phyloP scores from a whole-genome alignment of 164 flowering plant genomes.

The Dillenia suffruticosa region DNA sequence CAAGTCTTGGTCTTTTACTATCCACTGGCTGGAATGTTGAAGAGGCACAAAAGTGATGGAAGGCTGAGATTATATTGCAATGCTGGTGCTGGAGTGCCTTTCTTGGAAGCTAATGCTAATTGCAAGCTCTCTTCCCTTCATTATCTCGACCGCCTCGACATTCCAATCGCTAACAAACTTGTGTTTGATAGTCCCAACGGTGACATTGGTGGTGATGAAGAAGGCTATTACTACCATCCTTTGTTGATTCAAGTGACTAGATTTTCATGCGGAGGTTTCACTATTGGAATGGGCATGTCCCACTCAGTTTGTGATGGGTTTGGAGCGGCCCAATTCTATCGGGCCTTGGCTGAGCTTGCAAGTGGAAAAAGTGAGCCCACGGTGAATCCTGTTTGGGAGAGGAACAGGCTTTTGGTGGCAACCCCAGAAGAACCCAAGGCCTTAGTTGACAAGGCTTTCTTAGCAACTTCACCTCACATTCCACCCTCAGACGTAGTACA shows the following conservation, averaged over 20 bases:
- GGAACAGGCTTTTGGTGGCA: constrained; percentile 11
- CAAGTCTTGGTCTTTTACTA: constrained; percentile 26
- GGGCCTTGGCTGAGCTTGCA: constrained; percentile 23
- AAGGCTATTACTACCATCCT: constrained; percentile 4
- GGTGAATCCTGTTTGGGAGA: constrained; percentile 27
- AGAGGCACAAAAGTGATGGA: constrained; percentile 9
- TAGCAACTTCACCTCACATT: constrained; percentile 22
- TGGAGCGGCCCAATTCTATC: constrained; percentile 28
- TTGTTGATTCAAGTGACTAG: constrained; percentile 25
- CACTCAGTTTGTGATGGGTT: constrained; percentile 32
- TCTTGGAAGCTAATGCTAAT: constrained; percentile 17
- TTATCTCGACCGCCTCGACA: constrained; percentile 15
- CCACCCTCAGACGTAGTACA: constrained; percentile 19
- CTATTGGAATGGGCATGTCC: constrained; percentile 26
- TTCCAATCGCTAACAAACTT: constrained; percentile 7
- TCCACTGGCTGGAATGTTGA: constrained; percentile 30
- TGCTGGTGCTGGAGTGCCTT: constrained; percentile 23
- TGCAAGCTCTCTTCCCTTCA: constrained; percentile 22
- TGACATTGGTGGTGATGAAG: constrained; percentile 2
- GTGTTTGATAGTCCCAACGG: neutral
- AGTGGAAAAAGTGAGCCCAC: constrained; percentile 17
- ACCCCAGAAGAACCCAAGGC: constrained; percentile 1
- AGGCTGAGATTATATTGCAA: constrained; percentile 18
- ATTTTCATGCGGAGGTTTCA: constrained; percentile 31
- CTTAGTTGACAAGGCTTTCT: neutral